phyloP scores from a whole-genome alignment of 148 eudicot genomes.

The Simmondsia chinensis region DNA sequence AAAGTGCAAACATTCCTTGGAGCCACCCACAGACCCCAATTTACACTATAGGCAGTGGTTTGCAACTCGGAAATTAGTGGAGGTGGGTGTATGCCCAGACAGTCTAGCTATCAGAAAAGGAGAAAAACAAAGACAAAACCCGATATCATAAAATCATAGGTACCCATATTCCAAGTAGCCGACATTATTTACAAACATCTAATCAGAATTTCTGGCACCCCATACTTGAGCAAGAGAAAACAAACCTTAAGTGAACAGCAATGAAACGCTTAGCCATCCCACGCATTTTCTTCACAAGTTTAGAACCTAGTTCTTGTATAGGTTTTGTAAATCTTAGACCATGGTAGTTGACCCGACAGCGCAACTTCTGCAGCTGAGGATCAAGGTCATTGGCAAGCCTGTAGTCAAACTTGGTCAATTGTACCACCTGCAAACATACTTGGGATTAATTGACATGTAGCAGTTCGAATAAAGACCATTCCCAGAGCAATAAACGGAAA shows the following conservation, averaged over 20 bases:
- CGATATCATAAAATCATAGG: too few species aligned
- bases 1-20: too few species aligned
- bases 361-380: constrained; percentile 79
- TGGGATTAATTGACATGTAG: background rate
- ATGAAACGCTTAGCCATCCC: constrained; percentile 68
- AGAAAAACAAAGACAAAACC: too few species aligned
- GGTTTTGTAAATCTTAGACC: constrained; percentile 83
- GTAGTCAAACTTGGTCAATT: constrained; percentile 93
- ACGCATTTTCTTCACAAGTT: constrained; percentile 56
- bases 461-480: too few species aligned
- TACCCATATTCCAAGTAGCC: too few species aligned
- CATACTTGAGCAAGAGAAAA: background rate
- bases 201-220: background rate
- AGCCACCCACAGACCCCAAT: too few species aligned
- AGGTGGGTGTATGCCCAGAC: too few species aligned
- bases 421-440: constrained; percentile 72
- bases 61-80: too few species aligned
- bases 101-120: too few species aligned
- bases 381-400: constrained; percentile 87
- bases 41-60: too few species aligned
- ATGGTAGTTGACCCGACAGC: constrained; percentile 91
- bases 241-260: constrained; percentile 93
- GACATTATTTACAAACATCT: background rate
- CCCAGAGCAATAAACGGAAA: too few species aligned
- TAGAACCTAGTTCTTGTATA: constrained; percentile 65